Evolutionary conservation across 495 filamentous ascomycete genomes (phyloP), one percentile per base, ranked within the genome.

Genomic region (Aspergillus homomorphus): DNA sequence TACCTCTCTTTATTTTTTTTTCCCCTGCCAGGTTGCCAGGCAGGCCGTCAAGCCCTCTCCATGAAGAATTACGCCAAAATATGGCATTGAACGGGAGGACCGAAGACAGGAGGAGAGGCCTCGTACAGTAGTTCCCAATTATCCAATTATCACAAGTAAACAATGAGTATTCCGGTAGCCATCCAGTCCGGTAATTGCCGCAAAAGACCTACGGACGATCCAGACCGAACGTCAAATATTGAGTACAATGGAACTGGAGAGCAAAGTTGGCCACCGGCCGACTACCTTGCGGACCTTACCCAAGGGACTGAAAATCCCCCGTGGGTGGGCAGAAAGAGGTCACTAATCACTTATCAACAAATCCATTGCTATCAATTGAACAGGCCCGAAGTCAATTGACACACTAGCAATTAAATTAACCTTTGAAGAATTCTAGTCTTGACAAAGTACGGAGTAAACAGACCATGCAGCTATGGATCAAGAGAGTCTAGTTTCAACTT

Each of bases 21-120:
- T 51, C 48, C 48, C 48, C 48, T 51, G 22, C 48, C 48, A 51
- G 16, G 48, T 51, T 51, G 48, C 48, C 48, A 9, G 48, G 48
- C 48, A 9, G 48, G 48, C 18, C 24, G 48, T 51, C 48, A 38
- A 38, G 33, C 10, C 10, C 12, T 38, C 33, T 38, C 5, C 33
- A 38, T 38, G 33, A 38, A 38, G 2, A 38, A 38, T 12, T 38
- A 38, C 33, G 33, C 33, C 33, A 38, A 38, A 38, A 38, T 38
- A 38, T 38, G 33, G 12, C 10, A 12, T n/a, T n/a, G n/a, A n/a
- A n/a, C n/a, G n/a, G n/a, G n/a, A n/a, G n/a, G n/a, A n/a, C n/a
- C n/a, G n/a, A n/a, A n/a, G n/a, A n/a, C n/a, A n/a, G n/a, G n/a
- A n/a, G n/a, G n/a, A n/a, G n/a, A n/a, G n/a, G n/a, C n/a, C n/a